phyloP scores from a whole-genome alignment of 2,329 filamentous ascomycete species.

The Hypoxylon sp. region DNA sequence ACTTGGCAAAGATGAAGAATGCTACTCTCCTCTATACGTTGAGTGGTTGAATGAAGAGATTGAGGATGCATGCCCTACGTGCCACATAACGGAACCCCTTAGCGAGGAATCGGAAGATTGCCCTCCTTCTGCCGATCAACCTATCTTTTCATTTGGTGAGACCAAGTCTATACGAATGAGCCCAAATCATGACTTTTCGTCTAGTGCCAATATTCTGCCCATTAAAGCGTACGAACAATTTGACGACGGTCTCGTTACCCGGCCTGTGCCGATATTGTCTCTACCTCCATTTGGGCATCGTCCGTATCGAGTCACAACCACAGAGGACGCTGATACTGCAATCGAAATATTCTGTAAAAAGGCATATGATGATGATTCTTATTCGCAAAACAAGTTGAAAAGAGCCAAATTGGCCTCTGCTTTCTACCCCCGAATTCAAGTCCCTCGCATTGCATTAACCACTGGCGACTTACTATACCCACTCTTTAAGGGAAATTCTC shows the following conservation, averaged over 20 bases:
- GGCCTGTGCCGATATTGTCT: neutral
- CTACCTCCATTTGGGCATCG: neutral
- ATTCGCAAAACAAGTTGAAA: neutral
- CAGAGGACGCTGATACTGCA: neutral
- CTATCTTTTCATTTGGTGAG: neutral
- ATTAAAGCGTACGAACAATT: neutral
- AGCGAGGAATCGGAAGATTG: neutral
- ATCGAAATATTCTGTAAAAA: neutral
- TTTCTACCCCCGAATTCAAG: constrained; percentile 20
- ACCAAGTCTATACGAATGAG: neutral
- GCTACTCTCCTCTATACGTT: neutral
- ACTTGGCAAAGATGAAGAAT: neutral
- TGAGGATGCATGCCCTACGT: neutral
- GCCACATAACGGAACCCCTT: neutral
- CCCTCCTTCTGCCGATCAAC: neutral
- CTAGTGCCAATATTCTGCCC: neutral
- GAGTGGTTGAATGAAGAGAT: neutral
- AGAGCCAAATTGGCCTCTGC: neutral
- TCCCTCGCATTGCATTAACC: constrained; percentile 9
- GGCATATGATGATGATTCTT: neutral
- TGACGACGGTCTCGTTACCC: neutral
- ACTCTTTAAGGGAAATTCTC: constrained; percentile 12
- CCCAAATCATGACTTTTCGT: neutral
- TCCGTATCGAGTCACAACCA: neutral
- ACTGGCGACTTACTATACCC: constrained; percentile 33